These are phyloP conservation scores for Globisporangium spinosum DNA, from an alignment of 352 stramenopile genomes.

Conservation along the genomic window DNA sequence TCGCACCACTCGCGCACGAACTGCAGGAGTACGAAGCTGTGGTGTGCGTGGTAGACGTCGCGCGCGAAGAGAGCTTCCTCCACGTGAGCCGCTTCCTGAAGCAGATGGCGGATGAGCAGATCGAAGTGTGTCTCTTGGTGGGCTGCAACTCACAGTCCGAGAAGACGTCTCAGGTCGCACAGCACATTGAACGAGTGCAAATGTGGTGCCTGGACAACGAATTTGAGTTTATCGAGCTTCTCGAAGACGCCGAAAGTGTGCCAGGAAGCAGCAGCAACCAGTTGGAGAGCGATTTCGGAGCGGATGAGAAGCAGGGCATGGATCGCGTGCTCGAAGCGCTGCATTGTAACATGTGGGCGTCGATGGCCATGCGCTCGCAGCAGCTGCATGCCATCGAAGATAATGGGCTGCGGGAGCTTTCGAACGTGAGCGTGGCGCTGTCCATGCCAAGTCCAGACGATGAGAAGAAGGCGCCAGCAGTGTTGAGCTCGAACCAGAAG, in stretches of 20 bases:
- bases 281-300: slow-evolving; percentile 7
- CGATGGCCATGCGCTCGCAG: slow-evolving; percentile 46
- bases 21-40: slow-evolving; percentile 55
- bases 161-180: slow-evolving; percentile 12
- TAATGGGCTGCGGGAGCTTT: slow-evolving; percentile 11
- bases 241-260: not conserved
- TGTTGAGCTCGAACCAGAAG: slow-evolving; percentile 11
- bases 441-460: slow-evolving; percentile 3
- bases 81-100: slow-evolving; percentile 38
- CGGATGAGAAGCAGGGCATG: slow-evolving; percentile 48
- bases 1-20: slow-evolving; percentile 33
- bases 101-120: slow-evolving; percentile 47
- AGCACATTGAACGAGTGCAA: slow-evolving; percentile 33
- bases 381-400: not conserved
- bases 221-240: slow-evolving; percentile 58
- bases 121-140: slow-evolving; percentile 62
- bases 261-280: slow-evolving; percentile 2
- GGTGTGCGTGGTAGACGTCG: slow-evolving; percentile 50
- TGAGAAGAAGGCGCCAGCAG: slow-evolving; percentile 7
- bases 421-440: slow-evolving; percentile 17
- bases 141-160: slow-evolving; percentile 22
- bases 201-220: slow-evolving; percentile 54
- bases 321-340: slow-evolving; percentile 71
- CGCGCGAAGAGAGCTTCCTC: slow-evolving; percentile 35
- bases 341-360: slow-evolving; percentile 77